phyloP scores from a whole-genome alignment of 2,329 filamentous ascomycete genomes.

The Thermomyces lanuginosus region DNA sequence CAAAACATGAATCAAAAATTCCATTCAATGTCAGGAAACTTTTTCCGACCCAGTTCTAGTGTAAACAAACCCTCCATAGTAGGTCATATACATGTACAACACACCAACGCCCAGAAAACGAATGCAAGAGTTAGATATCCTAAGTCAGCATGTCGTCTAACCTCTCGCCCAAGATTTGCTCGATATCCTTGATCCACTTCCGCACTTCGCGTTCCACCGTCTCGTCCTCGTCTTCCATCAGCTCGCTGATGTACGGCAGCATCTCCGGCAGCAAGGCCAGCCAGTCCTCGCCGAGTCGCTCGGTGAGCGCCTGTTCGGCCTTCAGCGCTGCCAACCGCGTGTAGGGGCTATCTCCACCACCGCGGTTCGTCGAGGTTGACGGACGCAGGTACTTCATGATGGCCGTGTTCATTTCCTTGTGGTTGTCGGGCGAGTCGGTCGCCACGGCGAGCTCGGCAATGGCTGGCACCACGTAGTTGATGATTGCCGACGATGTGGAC shows the following conservation, averaged over 20 bases:
- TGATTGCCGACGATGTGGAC: slow-evolving; percentile 30
- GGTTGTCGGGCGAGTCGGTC: slow-evolving; percentile 71
- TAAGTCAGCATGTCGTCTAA: slow-evolving; percentile 84
- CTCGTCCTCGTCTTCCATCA: slow-evolving; percentile 94
- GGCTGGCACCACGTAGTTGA: slow-evolving; percentile 48
- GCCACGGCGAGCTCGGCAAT: slow-evolving; percentile 66
- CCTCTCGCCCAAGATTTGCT: slow-evolving; percentile 75
- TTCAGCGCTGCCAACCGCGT: slow-evolving; percentile 69
- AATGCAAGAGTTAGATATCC: slow-evolving; percentile 3
- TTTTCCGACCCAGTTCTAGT: no score
- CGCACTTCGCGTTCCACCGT: slow-evolving; percentile 77
- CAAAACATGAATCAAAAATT: no score
- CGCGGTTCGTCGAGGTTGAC: slow-evolving; percentile 25
- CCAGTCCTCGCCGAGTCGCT: slow-evolving; percentile 82
- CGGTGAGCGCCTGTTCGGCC: slow-evolving; percentile 64
- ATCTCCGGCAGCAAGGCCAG: slow-evolving; percentile 81
- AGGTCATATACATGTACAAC: no score
- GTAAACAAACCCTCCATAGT: no score
- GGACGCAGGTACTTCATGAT: slow-evolving; percentile 61
- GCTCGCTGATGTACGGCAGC: slow-evolving; percentile 85
- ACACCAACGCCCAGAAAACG: background rate
- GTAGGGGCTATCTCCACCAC: slow-evolving; percentile 41
- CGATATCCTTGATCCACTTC: slow-evolving; percentile 79
- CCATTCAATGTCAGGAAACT: no score
- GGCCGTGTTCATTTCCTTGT: slow-evolving; percentile 68